Base-by-base conservation (phyloP, 2,329 filamentous ascomycete species). In the Xylaria sp. region DNA sequence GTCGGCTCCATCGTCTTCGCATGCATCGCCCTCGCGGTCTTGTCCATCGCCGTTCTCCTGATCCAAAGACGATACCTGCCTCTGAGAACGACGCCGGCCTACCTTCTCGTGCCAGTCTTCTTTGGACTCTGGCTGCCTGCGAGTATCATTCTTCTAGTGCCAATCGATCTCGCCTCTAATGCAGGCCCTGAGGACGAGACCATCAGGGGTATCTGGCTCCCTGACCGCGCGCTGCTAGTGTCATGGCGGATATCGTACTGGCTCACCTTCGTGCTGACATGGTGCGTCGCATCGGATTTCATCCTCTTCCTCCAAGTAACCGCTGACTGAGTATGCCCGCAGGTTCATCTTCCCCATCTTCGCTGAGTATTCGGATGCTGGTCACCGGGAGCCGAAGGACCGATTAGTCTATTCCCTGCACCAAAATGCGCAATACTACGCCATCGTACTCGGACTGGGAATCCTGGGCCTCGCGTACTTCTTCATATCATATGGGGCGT, bases 161-260 rank as follows among this genome's bases (percentile, higher is more conserved):
- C 94, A 4, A 95, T 99, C 73, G 94, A 99, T 75, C 85, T 99
- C 66, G 92, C 93, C 1, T 96, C 92, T 5, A 93, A 85, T 71
- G 88, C 90, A 19, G 83, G 85, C 52, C 86, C 86, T 54, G 86
- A 89, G 61, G 88, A 89, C 74, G 85, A 83, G 61, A 81, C 83
- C 13, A 82, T 84, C 13, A 84, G 88, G 67, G 94, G 92, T 39
- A 90, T 99, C 70, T 97, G 92, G 91, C 82, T 99, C 39, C 89
- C 90, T 4, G 81, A 89, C 65, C 79, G 86, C 54, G 83, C 92
- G 34, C 80, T 97, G 53, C 79, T 95, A 69, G 91, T 97, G 23
- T 88, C 89, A 59, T 99, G 94, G 94, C 85, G 93, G 71, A 93
- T 99, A 65, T 88, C 89, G 18, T 99, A 99, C 76, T 99, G 94